Percentiles rank a stretch among this genome's conserved stretches.
These are phyloP conservation scores for Evernia prunastri DNA, from an alignment of 495 filamentous ascomycete species.

Conservation along the genomic window DNA sequence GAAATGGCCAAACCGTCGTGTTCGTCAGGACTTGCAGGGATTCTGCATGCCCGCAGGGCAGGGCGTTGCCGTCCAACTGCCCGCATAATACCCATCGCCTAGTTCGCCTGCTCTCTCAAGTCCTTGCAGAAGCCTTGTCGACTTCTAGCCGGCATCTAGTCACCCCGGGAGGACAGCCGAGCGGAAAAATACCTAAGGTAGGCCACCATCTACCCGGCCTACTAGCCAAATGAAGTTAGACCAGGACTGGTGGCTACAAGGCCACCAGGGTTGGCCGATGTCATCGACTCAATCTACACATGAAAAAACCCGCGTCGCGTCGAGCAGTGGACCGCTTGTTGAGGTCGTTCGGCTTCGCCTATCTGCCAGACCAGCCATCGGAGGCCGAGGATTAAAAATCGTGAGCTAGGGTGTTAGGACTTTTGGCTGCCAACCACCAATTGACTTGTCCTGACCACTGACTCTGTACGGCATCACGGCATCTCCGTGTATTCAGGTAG, in stretches of 20 bases:
- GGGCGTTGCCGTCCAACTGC: neutral
- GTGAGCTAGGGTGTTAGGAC: too few relatives aligned
- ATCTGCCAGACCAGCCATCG: neutral
- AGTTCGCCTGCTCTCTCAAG: neutral
- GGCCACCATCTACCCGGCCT: too few relatives aligned
- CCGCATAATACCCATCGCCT: neutral
- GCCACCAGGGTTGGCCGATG: neutral
- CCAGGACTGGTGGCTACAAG: neutral
- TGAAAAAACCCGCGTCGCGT: neutral
- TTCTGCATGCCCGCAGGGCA: neutral
- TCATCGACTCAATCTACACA: neutral
- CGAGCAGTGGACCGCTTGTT: neutral
- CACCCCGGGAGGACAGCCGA: too few relatives aligned
- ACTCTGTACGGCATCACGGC: neutral
- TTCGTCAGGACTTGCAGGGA: too few relatives aligned
- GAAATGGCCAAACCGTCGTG: too few relatives aligned
- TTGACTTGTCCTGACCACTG: neutral
- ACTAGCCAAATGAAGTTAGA: too few relatives aligned
- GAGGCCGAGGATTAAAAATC: neutral
- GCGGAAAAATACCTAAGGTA: too few relatives aligned
- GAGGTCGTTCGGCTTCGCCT: neutral
- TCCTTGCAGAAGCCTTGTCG: too few relatives aligned
- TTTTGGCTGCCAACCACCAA: neutral
- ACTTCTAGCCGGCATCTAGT: too few relatives aligned
- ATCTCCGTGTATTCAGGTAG: too few relatives aligned